Evolutionary conservation across 257 asterid species (phyloP).

Genomic region (Solanum paucissectum): DNA sequence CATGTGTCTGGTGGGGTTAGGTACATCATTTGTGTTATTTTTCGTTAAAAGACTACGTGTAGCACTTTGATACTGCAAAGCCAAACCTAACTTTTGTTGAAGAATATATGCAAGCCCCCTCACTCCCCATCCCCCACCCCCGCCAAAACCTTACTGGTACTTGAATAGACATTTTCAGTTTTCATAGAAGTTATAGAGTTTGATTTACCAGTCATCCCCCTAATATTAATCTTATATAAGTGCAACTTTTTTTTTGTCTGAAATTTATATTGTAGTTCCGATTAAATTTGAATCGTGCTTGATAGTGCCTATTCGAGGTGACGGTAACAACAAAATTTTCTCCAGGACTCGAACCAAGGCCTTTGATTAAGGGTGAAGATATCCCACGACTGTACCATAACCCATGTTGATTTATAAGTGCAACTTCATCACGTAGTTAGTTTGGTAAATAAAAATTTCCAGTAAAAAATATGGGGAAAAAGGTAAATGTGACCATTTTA

Average conservation of each 20-base stretch:
- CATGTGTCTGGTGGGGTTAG: neutral
- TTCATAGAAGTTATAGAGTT: neutral
- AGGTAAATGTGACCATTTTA: neutral
- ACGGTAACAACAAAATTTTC: too few species aligned
- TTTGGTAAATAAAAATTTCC: neutral
- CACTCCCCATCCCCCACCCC: neutral
- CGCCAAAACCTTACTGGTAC: neutral
- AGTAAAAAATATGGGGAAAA: neutral
- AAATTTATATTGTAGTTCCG: too few species aligned
- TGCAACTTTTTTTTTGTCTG: too few species aligned
- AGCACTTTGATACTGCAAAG: neutral
- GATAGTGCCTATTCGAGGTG: neutral
- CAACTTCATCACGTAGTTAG: neutral
- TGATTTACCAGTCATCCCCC: neutral
- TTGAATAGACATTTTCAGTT: neutral
- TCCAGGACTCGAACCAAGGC: rapidly evolving
- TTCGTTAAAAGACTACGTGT: neutral
- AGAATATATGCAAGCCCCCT: neutral
- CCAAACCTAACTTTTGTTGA: neutral
- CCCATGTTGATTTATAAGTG: neutral
- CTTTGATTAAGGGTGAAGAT: neutral
- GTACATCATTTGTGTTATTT: neutral
- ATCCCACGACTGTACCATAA: neutral
- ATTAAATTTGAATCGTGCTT: neutral
- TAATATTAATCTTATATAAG: neutral